Evolutionary conservation across 176 grass and related monocot genomes (phyloP).

Genomic region (Phoenix dactylifera): DNA sequence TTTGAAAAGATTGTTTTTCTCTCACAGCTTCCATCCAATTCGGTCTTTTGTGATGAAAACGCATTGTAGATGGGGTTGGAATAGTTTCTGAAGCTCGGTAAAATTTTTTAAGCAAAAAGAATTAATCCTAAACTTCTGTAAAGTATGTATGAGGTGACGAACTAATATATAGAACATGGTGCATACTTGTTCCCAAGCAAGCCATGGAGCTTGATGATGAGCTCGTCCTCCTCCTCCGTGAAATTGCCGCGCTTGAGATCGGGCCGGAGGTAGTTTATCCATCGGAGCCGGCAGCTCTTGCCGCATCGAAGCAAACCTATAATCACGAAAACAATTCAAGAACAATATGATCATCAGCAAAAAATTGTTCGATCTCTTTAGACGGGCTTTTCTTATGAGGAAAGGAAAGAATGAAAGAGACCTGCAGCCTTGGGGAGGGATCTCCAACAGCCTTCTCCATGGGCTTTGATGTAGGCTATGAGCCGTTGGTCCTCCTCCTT

Average conservation of each 20-base stretch:
- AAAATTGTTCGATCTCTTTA: too few species aligned
- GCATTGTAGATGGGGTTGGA: too few species aligned
- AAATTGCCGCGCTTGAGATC: conserved; percentile 21
- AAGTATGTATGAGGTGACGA: too few species aligned
- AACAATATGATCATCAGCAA: too few species aligned
- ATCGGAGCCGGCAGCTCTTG: conserved; percentile 21
- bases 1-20: too few species aligned
- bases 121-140: too few species aligned
- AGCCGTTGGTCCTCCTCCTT: conserved; percentile 21
- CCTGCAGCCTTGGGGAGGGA: conserved; percentile 21
- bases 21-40: background rate
- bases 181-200: conserved; percentile 18
- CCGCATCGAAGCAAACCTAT: conserved; percentile 19
- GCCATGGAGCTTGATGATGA: conserved; percentile 23
- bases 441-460: conserved; percentile 21
- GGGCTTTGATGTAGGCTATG: conserved; percentile 16
- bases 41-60: too few species aligned
- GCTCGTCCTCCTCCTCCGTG: conserved; percentile 20
- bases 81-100: too few species aligned
- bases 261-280: conserved; percentile 24
- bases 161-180: too few species aligned
- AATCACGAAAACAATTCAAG: too few species aligned
- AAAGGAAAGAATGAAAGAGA: background rate
- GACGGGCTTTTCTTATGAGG: too few species aligned
- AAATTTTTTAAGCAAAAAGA: too few species aligned